Percentiles rank a stretch among this genome's conserved stretches.
phyloP scores from a whole-genome alignment of 2,329 filamentous ascomycete genomes.

The Colletotrichum zoysiae region DNA sequence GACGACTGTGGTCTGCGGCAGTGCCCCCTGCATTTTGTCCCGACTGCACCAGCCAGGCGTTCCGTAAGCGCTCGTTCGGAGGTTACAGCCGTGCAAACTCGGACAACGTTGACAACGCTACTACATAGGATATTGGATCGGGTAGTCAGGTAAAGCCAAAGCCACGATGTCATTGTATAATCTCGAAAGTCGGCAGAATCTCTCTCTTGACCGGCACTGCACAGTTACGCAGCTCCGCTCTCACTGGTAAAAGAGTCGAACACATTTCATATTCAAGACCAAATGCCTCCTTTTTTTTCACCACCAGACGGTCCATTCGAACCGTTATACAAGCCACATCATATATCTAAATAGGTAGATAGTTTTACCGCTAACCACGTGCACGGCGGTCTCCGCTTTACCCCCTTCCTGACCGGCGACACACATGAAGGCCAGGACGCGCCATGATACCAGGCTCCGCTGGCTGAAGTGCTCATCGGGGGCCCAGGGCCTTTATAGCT shows the following conservation, averaged over 20 bases:
- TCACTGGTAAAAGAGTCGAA: background rate
- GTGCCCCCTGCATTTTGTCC: background rate
- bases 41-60: background rate
- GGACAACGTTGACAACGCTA: no score
- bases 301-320: background rate
- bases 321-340: background rate
- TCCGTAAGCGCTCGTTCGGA: no score
- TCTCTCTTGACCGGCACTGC: background rate
- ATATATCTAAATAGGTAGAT: background rate
- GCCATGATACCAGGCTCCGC: no score
- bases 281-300: background rate
- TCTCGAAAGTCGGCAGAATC: background rate
- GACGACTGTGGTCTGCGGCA: background rate
- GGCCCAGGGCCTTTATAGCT: no score
- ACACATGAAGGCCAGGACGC: no score
- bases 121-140: no score
- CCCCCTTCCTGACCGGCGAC: no score
- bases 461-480: background rate
- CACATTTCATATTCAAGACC: background rate
- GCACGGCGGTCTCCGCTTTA: background rate
- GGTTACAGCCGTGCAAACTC: background rate
- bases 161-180: no score
- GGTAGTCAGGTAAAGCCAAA: background rate
- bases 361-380: background rate
- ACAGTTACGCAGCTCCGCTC: background rate